Evolutionary conservation across 208 protist species (phyloP), one percentile per base, ranked within the genome.

Genomic region (Crithidia fasciculata): DNA sequence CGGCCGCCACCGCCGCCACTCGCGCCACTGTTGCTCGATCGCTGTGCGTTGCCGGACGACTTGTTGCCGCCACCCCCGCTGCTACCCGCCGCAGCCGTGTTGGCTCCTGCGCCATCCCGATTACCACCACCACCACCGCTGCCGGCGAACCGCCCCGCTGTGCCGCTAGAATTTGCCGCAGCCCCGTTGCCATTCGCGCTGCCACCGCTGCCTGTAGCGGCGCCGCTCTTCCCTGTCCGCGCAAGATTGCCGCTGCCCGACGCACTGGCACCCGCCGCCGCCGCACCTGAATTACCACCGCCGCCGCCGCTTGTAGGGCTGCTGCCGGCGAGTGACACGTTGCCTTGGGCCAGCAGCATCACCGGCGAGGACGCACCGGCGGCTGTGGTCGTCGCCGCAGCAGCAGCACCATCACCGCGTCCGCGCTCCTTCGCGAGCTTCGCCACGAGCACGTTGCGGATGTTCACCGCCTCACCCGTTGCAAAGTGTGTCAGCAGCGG

Each of bases 381-480:
- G n/a, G 62, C 8, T 5, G 41, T 60, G 7, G 40, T n/a, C 12
- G 72, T 6, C 10, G 63, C n/a, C 28, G 61, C 15, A 13, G 56
- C 8, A 0, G 59, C 45, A 7, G 28, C 59, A 12, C 52, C 36
- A 19, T 70, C 28, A 5, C 64, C 54, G 28, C 54, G 50, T n/a
- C 47, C 50, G 58, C 74, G 63, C 75, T 90, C 78, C 74, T 83
- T 83, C n/a, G 60, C 57, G 43, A 89, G 81, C 74, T 93, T 93
- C 18, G 74, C 65, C 72, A 55, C 16, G 36, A 93, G 73, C 16
- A 93, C 81, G 3, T 44, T 68, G 12, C 45, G 57, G 8, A 81
- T 39, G 4, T 53, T 83, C 6, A 86, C 18, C 0, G 52, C 45
- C 62, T 83, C 68, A 9, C 67, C 74, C 8, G 66, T 45, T 3